Conservation (phyloP, 2,329 filamentous ascomycete genomes). For the Ophiosphaerella herpotricha region DNA sequence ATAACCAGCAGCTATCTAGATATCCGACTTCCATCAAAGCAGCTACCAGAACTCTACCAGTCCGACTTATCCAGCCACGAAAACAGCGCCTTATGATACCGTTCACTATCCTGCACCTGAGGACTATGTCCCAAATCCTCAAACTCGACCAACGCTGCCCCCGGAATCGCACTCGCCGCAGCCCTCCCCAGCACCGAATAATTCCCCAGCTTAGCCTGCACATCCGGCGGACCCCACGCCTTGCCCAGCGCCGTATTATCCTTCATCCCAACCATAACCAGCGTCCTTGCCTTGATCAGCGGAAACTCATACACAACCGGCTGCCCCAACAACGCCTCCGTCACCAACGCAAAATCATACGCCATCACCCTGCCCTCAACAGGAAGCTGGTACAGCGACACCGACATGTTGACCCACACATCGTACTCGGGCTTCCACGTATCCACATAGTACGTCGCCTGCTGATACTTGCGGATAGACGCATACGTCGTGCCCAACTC, state of each 20-base stretch:
- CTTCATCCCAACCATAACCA: slow-evolving; percentile 57
- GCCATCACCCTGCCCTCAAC: slow-evolving; percentile 49
- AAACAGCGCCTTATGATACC: slow-evolving; percentile 54
- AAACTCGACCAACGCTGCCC: slow-evolving; percentile 53
- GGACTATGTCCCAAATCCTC: slow-evolving; percentile 57
- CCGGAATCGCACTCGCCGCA: slow-evolving; percentile 51
- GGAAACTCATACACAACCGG: slow-evolving; percentile 58
- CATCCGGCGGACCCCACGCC: slow-evolving; percentile 49
- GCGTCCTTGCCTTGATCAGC: slow-evolving; percentile 51
- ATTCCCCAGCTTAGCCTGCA: slow-evolving; percentile 49
- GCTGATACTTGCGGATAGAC: slow-evolving; percentile 32
- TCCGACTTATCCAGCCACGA: slow-evolving; percentile 47
- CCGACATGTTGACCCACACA: slow-evolving; percentile 61
- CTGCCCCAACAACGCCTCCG: slow-evolving; percentile 61
- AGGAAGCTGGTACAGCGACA: slow-evolving; percentile 56
- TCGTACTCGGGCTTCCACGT: slow-evolving; percentile 58
- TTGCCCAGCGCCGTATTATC: slow-evolving; percentile 62
- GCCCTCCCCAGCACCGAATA: slow-evolving; percentile 57
- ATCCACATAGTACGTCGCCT: slow-evolving; percentile 35
- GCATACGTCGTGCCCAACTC: slow-evolving; percentile 31
- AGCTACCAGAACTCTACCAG: neutral
- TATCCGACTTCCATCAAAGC: too few relatives aligned
- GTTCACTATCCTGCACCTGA: slow-evolving; percentile 57
- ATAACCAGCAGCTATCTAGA: too few relatives aligned
- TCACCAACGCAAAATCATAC: slow-evolving; percentile 56